Evolutionary conservation across 192 early-diverging fungal genomes (phyloP).

Genomic region (Coemansia sp.): DNA sequence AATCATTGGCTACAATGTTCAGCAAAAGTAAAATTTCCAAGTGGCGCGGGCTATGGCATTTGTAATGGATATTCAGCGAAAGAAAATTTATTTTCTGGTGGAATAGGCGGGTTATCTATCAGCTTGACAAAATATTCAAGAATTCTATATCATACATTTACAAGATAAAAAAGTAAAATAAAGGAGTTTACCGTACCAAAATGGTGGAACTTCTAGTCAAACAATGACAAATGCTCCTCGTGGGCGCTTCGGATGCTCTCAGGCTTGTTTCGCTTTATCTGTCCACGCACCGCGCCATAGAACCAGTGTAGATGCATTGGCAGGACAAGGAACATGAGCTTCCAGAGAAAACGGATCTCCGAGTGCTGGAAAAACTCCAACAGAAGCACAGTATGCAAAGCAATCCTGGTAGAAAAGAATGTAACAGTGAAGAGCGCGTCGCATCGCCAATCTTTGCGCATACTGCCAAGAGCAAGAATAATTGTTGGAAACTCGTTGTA

Average conservation of each 20-base stretch:
- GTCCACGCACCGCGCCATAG: constrained; percentile 25
- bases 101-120: no score
- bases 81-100: no score
- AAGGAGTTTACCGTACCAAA: no score
- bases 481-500: constrained; percentile 63
- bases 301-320: constrained; percentile 63
- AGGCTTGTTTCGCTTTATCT: constrained; percentile 7
- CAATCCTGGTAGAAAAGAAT: constrained; percentile 61
- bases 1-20: no score
- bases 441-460: constrained; percentile 51
- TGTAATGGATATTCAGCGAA: no score
- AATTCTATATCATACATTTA: no score
- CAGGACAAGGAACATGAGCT: constrained; percentile 41
- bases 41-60: no score
- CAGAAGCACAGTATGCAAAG: constrained; percentile 54
- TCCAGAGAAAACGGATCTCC: constrained; percentile 28
- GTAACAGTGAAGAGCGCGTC: constrained; percentile 57
- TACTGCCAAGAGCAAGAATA: constrained; percentile 57
- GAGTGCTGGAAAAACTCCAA: constrained; percentile 35
- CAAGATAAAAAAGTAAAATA: no score
- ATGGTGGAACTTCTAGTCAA: no score
- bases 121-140: no score
- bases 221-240: no score
- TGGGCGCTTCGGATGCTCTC: neutral
- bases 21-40: no score